Evolutionary conservation across 495 filamentous ascomycete genomes (phyloP).

Genomic region (Aspergillus bertholletiae): DNA sequence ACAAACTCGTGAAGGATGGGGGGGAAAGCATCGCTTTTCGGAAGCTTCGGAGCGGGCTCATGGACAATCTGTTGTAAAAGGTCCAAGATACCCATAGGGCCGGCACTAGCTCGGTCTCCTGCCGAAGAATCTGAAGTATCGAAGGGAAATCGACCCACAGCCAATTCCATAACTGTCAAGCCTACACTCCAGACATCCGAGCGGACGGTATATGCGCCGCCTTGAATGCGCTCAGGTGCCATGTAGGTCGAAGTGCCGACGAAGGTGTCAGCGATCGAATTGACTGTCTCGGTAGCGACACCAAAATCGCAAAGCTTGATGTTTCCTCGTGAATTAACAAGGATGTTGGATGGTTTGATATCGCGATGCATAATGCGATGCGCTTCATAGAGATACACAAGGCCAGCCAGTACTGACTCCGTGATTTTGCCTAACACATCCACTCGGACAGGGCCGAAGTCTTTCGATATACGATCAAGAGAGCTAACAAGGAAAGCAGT

Average conservation of each 20-base stretch:
- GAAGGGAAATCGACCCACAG: constrained; percentile 95
- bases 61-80: constrained; percentile 96
- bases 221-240: constrained; percentile 96
- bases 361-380: constrained; percentile 98
- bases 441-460: constrained; percentile 93
- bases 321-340: constrained; percentile 87
- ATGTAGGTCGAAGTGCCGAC: constrained; percentile 99
- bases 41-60: constrained; percentile 87
- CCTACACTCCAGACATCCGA: constrained; percentile 99
- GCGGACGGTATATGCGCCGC: constrained; percentile 94
- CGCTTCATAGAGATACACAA: constrained; percentile 89
- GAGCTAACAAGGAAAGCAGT: constrained; percentile 52
- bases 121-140: constrained; percentile 73
- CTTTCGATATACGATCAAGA: constrained; percentile 89
- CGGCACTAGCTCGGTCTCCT: constrained; percentile 61
- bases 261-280: constrained; percentile 96
- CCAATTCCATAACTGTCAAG: constrained; percentile 92
- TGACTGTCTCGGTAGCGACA: constrained; percentile 92
- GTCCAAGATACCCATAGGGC: constrained; percentile 92
- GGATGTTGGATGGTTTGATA: constrained; percentile 96
- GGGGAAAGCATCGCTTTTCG: constrained; percentile 96
- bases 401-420: constrained; percentile 89
- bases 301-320: constrained; percentile 99
- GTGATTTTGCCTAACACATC: constrained; percentile 99
- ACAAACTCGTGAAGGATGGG: constrained; percentile 93